Evolutionary conservation across 176 grass and related monocot genomes (phyloP), one percentile per base, ranked within the genome.

Genomic region (Triticum turgidum): DNA sequence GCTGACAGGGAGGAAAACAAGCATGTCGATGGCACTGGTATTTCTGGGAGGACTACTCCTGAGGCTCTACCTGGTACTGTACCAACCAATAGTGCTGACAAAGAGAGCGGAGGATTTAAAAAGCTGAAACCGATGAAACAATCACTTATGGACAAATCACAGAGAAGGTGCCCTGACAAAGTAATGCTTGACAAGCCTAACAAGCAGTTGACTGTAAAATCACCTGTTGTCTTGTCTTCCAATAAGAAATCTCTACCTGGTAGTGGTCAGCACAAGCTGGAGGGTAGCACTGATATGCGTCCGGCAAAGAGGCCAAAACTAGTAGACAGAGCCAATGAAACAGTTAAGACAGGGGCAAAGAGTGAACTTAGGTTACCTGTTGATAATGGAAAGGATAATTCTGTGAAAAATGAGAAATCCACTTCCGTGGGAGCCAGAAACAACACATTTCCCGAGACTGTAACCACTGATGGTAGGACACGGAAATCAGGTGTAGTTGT

Each of bases 1-100:
- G 76, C 83, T 68, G 64, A 83, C 81, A 90, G 59, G 61, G 92
- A 91, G 62, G 90, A 83, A 54, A 95, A 73, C 51, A 86, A 89
- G 33, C 51, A 9, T n/a, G 38, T 6, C 51, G 61, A 62, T 76
- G 65, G 61, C 62, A 15, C 64, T 80, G 87, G 49, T 69, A 82
- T 70, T 86, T 72, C 89, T 58, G 82, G 18, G 61, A 56, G 18
- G 80, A 73, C 39, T 82, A 73, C 44, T 87, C 14, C 42, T 13
- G 79, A 62, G 42, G 44, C 30, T 62, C 15, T 83, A 83, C 73
- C 63, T 84, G 80, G 87, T 47, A 67, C 33, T 61, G 65, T 45
- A 83, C 86, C 78, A 37, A 78, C 76, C 75, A 75, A 64, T 77
- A 68, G 73, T 80, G 54, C 70, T 81, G 80, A 80, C 32, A 84